Evolutionary conservation across 192 early-diverging fungal genomes (phyloP), one percentile per base, ranked within the genome.

Genomic region (Diversispora eburnea): DNA sequence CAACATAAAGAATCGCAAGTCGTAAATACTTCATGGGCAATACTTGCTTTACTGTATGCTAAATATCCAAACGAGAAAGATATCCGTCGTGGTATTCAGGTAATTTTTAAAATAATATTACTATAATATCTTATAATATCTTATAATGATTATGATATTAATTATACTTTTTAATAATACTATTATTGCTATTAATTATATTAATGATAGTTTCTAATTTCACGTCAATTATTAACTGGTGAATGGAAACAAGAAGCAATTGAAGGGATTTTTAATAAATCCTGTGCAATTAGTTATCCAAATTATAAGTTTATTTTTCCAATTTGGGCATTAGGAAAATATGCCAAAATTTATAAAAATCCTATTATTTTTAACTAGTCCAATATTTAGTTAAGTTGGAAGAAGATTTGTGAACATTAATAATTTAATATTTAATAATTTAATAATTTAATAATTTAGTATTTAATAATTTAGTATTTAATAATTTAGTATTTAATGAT

Each of bases 191-290:
- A 9, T 39, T 22, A 46, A 20, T 25, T n/a, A 20, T 71, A 81
- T 41, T 64, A n/a, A 9, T 48, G 5, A 19, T 68, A 88, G 77
- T 79, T 96, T 55, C 83, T 99, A 69, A 93, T 95, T 91, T 79
- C 79, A 8, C 78, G 93, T 41, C 98, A 99, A 83, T 91, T 90
- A 67, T 79, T 87, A 10, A 95, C 92, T 72, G 98, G 98, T 51
- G 91, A 94, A 78, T 99, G 96, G 96, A 85, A 89, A 13, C 98
- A 99, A 79, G 98, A 99, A 77, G 90, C 86, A 33, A 95, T 98
- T 72, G 98, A 99, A 80, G 98, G 98, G 54, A 94, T 99, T 45
- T 99, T 99, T 79, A 99, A 97, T 86, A 90, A 94, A 77, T 91
- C 88, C 58, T 94, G 90, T 74, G 87, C 80, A 42, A 90, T 94